A percentile compares a stretch with the other conserved stretches of the same genome.
Conservation (phyloP, 78 protist species). For the Speleostelium caveatum region DNA sequence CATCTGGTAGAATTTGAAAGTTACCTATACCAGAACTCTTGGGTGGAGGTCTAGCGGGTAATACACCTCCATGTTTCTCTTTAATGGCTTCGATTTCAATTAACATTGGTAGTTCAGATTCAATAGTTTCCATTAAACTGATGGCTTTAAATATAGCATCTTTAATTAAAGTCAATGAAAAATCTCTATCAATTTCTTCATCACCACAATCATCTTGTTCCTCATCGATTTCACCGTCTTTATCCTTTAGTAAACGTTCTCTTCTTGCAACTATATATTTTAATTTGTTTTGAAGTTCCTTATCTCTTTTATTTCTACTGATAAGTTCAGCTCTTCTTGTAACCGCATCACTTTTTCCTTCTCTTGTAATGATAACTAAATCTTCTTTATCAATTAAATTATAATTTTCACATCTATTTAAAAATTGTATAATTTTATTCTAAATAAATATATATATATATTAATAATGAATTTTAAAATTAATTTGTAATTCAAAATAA, state of each 20-base stretch:
- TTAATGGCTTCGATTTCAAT: conserved; percentile 37
- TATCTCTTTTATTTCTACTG: conserved; percentile 38
- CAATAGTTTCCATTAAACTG: conserved; percentile 20
- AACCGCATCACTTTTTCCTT: conserved; percentile 29
- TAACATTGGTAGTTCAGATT: conserved; percentile 29
- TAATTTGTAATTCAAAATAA: not conserved
- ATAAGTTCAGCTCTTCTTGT: conserved; percentile 62
- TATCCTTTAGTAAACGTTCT: conserved; percentile 5
- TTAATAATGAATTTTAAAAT: not conserved
- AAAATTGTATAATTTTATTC: conserved; percentile 33
- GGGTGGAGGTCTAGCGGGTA: conserved; percentile 18
- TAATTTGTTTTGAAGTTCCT: conserved; percentile 47
- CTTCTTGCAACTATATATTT: conserved; percentile 13
- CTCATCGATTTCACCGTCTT: not conserved
- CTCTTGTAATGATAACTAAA: conserved; percentile 25
- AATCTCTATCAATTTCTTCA: conserved; percentile 66
- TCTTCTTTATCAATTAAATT: conserved; percentile 50
- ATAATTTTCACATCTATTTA: conserved; percentile 33
- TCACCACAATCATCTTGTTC: conserved; percentile 57
- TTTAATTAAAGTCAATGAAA: conserved; percentile 16
- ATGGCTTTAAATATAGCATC: conserved; percentile 23
- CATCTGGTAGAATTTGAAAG: conserved; percentile 69
- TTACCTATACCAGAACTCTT: conserved; percentile 47
- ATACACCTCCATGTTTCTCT: conserved; percentile 39
- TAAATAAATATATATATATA: not conserved